phyloP scores from a whole-genome alignment of 106 monocot species.

The Platanthera zijinensis region DNA sequence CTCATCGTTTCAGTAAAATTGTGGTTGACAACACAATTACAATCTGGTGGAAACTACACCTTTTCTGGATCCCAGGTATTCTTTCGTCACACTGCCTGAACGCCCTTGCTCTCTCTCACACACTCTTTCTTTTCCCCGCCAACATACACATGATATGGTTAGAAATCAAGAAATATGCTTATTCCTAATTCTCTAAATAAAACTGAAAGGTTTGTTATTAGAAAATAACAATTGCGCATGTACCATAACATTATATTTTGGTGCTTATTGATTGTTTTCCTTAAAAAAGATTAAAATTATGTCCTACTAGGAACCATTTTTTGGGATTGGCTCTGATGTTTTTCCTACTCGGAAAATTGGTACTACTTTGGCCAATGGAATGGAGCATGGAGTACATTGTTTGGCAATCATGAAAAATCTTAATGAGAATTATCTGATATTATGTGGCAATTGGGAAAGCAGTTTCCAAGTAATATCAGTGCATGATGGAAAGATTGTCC shows the following conservation, averaged over 20 bases:
- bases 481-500: conserved; percentile 79
- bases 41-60: conserved; percentile 90
- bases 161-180: not conserved
- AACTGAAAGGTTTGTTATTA: not conserved
- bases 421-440: conserved; percentile 74
- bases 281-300: not conserved
- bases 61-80: conserved; percentile 93
- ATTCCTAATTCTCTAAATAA: not conserved
- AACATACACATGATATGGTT: not conserved
- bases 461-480: conserved; percentile 90
- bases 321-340: conserved; percentile 85
- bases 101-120: too few relatives aligned
- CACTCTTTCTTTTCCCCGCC: not conserved
- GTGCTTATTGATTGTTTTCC: not conserved
- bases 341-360: conserved; percentile 66
- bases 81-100: not conserved
- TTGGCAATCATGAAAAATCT: conserved; percentile 62
- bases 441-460: conserved; percentile 93
- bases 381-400: conserved; percentile 71
- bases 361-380: conserved; percentile 58
- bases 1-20: conserved; percentile 63
- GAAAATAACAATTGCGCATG: not conserved
- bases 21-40: conserved; percentile 87
- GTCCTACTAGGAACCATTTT: conserved; percentile 72
- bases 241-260: not conserved